phyloP scores from a whole-genome alignment of 495 filamentous ascomycete species.

The Penicillium cinerascens region DNA sequence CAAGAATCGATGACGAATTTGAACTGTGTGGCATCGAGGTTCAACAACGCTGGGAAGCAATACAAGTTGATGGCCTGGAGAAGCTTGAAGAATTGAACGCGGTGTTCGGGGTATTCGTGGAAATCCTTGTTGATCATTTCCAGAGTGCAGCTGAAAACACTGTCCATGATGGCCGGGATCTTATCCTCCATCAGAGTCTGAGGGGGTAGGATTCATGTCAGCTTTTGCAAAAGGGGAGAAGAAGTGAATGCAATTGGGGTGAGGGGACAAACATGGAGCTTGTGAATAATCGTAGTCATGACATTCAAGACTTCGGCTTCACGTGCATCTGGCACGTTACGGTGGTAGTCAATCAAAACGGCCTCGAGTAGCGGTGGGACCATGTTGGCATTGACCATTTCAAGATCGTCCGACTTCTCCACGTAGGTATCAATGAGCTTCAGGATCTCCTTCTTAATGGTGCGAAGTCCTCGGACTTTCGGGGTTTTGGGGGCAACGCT shows the following conservation, averaged over 20 bases:
- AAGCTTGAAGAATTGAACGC: constrained; percentile 97
- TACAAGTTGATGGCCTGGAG: constrained; percentile 92
- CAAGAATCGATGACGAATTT: constrained; percentile 99
- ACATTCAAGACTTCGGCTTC: constrained; percentile 96
- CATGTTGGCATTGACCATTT: constrained; percentile 88
- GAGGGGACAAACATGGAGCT: constrained; percentile 75
- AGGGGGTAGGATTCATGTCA: not conserved
- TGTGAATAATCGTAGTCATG: constrained; percentile 95
- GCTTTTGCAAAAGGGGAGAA: not conserved
- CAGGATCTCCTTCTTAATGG: constrained; percentile 98
- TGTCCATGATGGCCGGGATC: constrained; percentile 95
- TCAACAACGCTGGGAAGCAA: constrained; percentile 91
- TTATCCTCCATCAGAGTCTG: constrained; percentile 95
- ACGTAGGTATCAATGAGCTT: constrained; percentile 98
- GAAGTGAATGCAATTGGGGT: not conserved
- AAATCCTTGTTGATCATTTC: constrained; percentile 99
- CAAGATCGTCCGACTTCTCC: constrained; percentile 92
- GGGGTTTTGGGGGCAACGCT: constrained; percentile 96
- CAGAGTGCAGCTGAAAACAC: constrained; percentile 96
- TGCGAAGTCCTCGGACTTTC: constrained; percentile 87
- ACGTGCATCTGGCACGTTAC: constrained; percentile 91
- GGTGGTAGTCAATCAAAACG: constrained; percentile 91
- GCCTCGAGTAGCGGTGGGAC: constrained; percentile 96
- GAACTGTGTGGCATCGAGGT: constrained; percentile 92
- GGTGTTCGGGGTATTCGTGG: constrained; percentile 96